phyloP scores from a whole-genome alignment of 805 yeast species.

The Sungouiozyma intestinalis region DNA sequence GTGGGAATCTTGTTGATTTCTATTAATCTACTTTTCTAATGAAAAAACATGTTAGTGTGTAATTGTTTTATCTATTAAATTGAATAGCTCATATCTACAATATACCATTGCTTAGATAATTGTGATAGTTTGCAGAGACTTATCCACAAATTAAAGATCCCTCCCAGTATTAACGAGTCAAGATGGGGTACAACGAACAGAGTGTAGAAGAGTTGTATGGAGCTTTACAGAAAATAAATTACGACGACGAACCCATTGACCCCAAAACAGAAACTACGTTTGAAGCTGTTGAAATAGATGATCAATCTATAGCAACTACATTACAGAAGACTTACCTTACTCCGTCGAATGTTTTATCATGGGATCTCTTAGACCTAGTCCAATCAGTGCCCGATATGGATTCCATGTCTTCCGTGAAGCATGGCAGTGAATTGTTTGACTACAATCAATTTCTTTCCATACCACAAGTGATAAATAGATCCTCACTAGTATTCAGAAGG shows the following conservation, averaged over 20 bases:
- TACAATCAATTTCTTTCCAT: conserved; percentile 40
- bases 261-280: conserved; percentile 2
- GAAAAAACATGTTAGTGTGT: too few relatives aligned
- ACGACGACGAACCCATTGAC: conserved; percentile 1
- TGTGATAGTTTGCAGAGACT: too few relatives aligned
- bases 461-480: conserved; percentile 56
- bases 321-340: conserved; percentile 38
- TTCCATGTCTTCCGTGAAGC: conserved; percentile 12
- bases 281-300: background rate
- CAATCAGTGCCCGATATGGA: conserved; percentile 43
- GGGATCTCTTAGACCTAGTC: conserved; percentile 61
- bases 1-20: background rate
- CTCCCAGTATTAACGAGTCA: too few relatives aligned
- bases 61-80: too few relatives aligned
- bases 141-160: too few relatives aligned
- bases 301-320: background rate
- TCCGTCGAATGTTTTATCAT: conserved; percentile 53
- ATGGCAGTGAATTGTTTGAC: conserved; percentile 11
- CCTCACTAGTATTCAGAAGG: conserved; percentile 59
- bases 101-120: too few relatives aligned
- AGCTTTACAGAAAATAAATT: background rate
- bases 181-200: too few relatives aligned
- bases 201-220: background rate
- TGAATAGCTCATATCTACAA: too few relatives aligned
- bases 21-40: too few relatives aligned